Evolutionary conservation across 768 basidiomycete species (phyloP), one percentile per base, ranked within the genome.

Genomic region (Scleroderma bovista): DNA sequence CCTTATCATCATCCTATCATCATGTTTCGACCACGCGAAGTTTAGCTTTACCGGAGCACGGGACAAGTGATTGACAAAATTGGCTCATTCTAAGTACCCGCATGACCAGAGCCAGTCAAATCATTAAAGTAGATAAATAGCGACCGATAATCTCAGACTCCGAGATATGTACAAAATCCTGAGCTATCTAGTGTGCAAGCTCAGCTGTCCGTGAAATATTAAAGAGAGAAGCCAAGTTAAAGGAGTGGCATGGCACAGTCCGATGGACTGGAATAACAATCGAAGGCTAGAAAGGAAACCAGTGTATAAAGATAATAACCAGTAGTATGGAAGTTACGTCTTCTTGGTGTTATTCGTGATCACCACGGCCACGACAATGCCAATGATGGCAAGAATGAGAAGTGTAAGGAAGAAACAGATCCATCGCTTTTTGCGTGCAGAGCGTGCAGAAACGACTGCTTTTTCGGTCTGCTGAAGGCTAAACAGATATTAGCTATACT

Each of bases 401-500:
- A 93, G 60, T 49, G 69, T 62, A 52, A 92, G 81, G 69, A 81
- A 64, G 76, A 95, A 95, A 72, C 94, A 97, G 65, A 95, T 94
- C 93, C 93, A 96, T 60, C 93, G 84, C 79, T 95, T 97, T 70
- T 86, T 91, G 52, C 95, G 84, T 19, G 95, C 95, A 29, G 86
- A 79, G 26, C 88, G 79, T 19, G 95, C 95, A 33, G 87, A 91
- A 33, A 70, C 74, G 46, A 97, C 88, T 7, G 94, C 95, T 61
- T 88, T 88, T 42, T 87, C 81, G 1, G 92, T 90, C 65, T 96
- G 88, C 54, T 77, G 73, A 46, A 92, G 69, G 52, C 93, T 96
- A 58, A 6, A 38, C 15, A 29, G 43, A 11, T 40, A 22, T 52
- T 57, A 51, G 56, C 46, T 15, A 45, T 11, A 12, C 16, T n/a